A percentile compares a stretch with the other conserved stretches of the same genome.
Evolutionary conservation across 768 basidiomycete genomes (phyloP).

Genomic region (Russula vinacea): DNA sequence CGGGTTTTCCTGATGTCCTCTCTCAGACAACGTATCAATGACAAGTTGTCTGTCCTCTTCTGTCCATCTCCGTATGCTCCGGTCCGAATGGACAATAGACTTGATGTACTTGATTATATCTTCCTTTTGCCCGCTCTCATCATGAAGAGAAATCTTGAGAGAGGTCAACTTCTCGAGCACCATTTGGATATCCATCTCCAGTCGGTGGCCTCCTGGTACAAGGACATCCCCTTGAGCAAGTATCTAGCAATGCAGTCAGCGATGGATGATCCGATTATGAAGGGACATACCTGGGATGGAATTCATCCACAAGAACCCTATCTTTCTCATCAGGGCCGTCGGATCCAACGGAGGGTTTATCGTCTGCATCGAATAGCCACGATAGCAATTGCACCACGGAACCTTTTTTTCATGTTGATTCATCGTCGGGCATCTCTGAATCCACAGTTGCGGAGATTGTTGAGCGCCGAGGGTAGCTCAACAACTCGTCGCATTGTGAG

Average conservation of each 20-base stretch:
- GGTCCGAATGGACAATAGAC: too few relatives aligned
- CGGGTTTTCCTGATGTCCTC: too few relatives aligned
- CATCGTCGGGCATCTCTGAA: slow-evolving; percentile 27
- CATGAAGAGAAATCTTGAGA: too few relatives aligned
- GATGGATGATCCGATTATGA: neutral
- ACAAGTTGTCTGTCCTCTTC: too few relatives aligned
- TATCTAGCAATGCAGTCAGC: slow-evolving; percentile 40
- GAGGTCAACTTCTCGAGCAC: too few relatives aligned
- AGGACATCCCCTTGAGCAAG: slow-evolving; percentile 37
- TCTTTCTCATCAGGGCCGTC: slow-evolving; percentile 67
- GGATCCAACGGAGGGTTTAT: slow-evolving; percentile 51
- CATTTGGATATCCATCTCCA: too few relatives aligned
- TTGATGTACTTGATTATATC: too few relatives aligned
- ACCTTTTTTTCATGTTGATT: slow-evolving; percentile 41
- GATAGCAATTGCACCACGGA: slow-evolving; percentile 47
- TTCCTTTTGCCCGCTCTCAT: too few relatives aligned
- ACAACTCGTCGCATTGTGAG: slow-evolving; percentile 21
- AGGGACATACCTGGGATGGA: slow-evolving; percentile 46
- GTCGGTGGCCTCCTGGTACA: slow-evolving; percentile 29
- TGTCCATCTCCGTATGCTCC: too few relatives aligned
- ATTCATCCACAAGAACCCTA: slow-evolving; percentile 69
- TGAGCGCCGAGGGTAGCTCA: slow-evolving; percentile 22
- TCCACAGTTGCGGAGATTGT: slow-evolving; percentile 32
- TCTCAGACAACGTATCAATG: too few relatives aligned
- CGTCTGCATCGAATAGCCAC: slow-evolving; percentile 68